Base-by-base conservation (phyloP, 208 protist species). In the Novymonas esmeraldas region DNA sequence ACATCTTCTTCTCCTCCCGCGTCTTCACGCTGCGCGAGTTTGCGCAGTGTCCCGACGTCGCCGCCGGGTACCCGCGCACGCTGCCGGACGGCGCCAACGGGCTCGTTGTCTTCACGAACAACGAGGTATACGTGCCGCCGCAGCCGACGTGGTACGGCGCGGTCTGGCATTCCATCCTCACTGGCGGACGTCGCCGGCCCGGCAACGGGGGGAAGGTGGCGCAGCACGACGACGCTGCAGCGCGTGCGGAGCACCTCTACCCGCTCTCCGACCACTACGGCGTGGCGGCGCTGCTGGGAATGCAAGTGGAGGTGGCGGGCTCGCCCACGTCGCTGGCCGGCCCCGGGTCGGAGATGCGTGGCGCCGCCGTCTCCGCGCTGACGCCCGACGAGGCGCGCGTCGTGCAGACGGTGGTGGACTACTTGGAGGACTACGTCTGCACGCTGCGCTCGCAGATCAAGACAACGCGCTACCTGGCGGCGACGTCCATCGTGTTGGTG, bases 241-340 rank as follows among this genome's bases (percentile, higher is more conserved):
- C n/a, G n/a, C n/a, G n/a, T n/a, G n/a, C n/a, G 33, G 41, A 26
- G 41, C 44, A 67, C 20, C 39, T 67, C 39, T 92, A 81, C 50
- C 84, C 90, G 9, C 52, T 96, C 16, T 96, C 90, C 1, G 90
- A 96, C 56, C 90, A 96, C 84, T 96, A 87, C 65, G 90, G 90
- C 16, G 90, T 96, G n/a, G 87, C 87, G 9, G 79, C 81, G 14
- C 49, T 79, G 20, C 76, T 96, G n/a, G 51, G 54, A 11, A 63
- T 92, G 59, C 64, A 22, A 28, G 39, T 67, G 24, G 73, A 69
- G 16, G 48, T 59, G 9, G 61, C 36, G 14, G 22, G 29, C 39
- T 64, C 58, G 31, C 22, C 38, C 36, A n/a, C 38, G 3, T 44
- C 60, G 14, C 56, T 44, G 22, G 13, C 39, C 18, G 54, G 45